A percentile compares a stretch with the other conserved stretches of the same genome.
Evolutionary conservation across 2,329 filamentous ascomycete genomes (phyloP).

Genomic region (Epichloe sp.): DNA sequence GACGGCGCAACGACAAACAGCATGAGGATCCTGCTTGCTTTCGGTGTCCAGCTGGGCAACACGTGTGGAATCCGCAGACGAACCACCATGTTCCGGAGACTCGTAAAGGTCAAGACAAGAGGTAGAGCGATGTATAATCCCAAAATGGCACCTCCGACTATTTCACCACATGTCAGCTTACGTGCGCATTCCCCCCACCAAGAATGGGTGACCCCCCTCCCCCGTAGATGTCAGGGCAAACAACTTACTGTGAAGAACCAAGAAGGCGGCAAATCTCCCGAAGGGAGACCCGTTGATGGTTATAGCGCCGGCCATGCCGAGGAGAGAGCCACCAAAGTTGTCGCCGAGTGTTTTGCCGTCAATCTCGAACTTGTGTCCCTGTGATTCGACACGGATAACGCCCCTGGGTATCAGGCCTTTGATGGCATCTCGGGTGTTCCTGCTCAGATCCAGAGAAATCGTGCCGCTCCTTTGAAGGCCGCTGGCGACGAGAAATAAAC

Average conservation of each 20-base stretch:
- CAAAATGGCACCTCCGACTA: slow-evolving; percentile 10
- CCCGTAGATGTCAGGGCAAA: no score
- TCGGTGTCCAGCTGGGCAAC: slow-evolving; percentile 11
- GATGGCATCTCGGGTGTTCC: slow-evolving; percentile 2
- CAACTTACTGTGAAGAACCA: slow-evolving; percentile 5
- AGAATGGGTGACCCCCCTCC: no score
- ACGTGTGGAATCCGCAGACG: slow-evolving; percentile 11
- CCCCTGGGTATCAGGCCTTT: slow-evolving; percentile 16
- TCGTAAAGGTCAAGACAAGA: slow-evolving; percentile 15
- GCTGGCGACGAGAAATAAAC: slow-evolving; percentile 14
- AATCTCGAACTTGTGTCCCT: slow-evolving; percentile 15
- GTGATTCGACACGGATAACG: slow-evolving; percentile 13
- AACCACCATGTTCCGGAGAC: slow-evolving; percentile 13
- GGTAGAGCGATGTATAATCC: slow-evolving; percentile 16
- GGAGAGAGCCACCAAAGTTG: slow-evolving; percentile 5
- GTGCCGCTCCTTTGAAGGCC: slow-evolving; percentile 15
- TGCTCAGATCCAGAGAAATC: slow-evolving; percentile 5
- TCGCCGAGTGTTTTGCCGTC: slow-evolving; percentile 13
- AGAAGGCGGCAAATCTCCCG: not conserved
- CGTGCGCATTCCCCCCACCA: no score
- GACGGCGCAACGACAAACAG: slow-evolving; percentile 14
- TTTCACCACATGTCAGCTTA: not conserved
- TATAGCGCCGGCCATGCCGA: slow-evolving; percentile 4
- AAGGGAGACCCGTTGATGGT: slow-evolving; percentile 4
- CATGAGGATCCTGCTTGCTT: slow-evolving; percentile 15